Base-by-base conservation (phyloP, 1,139 yeast species). In the Kodamaea sp. region DNA sequence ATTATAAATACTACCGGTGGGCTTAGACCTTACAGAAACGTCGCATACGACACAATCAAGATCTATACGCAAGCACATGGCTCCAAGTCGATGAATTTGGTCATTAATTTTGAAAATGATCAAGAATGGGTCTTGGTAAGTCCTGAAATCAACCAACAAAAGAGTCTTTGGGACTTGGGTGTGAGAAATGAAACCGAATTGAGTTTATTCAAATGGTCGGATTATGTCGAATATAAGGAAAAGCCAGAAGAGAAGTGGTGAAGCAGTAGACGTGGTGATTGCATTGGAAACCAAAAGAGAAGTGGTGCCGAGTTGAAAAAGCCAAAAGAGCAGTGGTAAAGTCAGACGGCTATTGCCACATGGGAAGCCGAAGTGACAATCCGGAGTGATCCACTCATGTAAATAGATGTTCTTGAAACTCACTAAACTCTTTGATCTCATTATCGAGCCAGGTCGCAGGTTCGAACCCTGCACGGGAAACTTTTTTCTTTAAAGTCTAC, bases 21-120 rank as follows among this genome's bases (percentile, higher is more conserved):
- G 0, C 77, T 82, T 46, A 73, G 96, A 52, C 95, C 97, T 1
- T 90, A 81, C 60, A 74, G 97, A 52, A 84, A 74, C 46, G 85
- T 86, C n/a, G 69, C 68, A 1, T 83, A 81, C 52, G 87, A 92
- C 55, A 70, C 94, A 0, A 58, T 92, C 45, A 92, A 94, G 62
- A 74, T 92, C 11, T 92, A 92, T 63, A 85, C 96, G 28, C 88
- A 87, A 57, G 97, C 98, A 0, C 97, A 92, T 59, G 95, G 95
- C 6, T 77, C 96, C 29, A 92, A 92, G 64, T 87, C 97, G 2
- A 85, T 89, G 81, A 89, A 92, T 57, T 71, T 92, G 49, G 95
- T 88, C 36, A 85, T 94, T 46, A 92, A 92, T 59, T 78, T 92
- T 59, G 96, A 88, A 26, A 79, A 84, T 50, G 88, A 85, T 53